A percentile compares a stretch with the other conserved stretches of the same genome.
These are phyloP conservation scores for Boletus insuetus DNA, from an alignment of 768 basidiomycete genomes.

Conservation along the genomic window DNA sequence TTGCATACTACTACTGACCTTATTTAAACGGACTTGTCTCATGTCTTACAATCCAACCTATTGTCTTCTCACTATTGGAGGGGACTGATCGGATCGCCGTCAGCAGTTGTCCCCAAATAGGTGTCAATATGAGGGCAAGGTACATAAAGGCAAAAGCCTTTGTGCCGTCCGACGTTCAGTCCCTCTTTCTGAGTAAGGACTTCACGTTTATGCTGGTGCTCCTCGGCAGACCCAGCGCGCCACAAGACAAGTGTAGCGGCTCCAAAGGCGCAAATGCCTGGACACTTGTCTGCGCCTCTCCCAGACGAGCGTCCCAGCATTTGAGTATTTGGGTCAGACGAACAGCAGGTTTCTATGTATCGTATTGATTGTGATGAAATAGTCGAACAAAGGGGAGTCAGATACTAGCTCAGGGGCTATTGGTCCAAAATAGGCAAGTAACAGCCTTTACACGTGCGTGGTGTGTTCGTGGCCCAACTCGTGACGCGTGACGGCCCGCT, in stretches of 20 bases:
- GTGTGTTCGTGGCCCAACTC: too few relatives aligned
- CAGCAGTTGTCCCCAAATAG: neutral
- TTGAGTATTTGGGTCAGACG: neutral
- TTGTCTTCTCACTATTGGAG: too few relatives aligned
- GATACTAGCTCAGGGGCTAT: constrained; percentile 2
- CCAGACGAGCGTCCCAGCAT: neutral
- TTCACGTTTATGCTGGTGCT: neutral
- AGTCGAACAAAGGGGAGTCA: too few relatives aligned
- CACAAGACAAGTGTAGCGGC: neutral
- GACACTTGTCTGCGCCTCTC: constrained; percentile 3
- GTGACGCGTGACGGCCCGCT: too few relatives aligned
- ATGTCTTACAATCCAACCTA: neutral
- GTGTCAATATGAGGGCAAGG: neutral
- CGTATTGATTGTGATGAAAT: too few relatives aligned
- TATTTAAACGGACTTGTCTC: constrained; percentile 4
- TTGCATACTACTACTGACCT: constrained; percentile 6
- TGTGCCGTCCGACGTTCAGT: neutral
- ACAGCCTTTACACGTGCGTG: too few relatives aligned
- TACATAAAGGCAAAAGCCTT: neutral
- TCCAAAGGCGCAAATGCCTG: neutral
- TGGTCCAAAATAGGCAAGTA: neutral
- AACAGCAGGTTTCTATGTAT: neutral
- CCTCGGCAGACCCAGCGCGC: too few relatives aligned
- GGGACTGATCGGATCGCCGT: too few relatives aligned
- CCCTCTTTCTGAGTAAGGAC: neutral